Conservation (phyloP, 441 rosid species). For the Arabidopsis hybrid region DNA sequence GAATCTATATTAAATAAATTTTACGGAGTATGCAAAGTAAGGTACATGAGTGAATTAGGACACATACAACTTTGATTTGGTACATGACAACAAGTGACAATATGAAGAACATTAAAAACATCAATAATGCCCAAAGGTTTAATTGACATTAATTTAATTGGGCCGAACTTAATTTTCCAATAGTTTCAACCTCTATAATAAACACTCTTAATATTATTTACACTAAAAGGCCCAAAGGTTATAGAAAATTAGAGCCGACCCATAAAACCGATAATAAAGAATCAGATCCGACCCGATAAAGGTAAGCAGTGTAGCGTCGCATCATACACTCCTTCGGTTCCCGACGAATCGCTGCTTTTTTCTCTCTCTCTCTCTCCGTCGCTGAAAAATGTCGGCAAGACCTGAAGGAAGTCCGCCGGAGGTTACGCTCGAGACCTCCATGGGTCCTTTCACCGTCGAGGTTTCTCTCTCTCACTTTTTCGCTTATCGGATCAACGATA, state of each 20-base stretch:
- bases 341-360: conserved; percentile 14
- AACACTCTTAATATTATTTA: no score
- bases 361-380: conserved; percentile 10
- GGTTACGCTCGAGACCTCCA: conserved; percentile 94
- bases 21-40: not conserved
- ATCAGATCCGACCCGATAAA: conserved; percentile 44
- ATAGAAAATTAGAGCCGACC: conserved; percentile 17
- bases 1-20: not conserved
- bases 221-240: conserved; percentile 21
- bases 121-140: no score
- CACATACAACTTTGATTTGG: no score
- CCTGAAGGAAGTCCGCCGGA: conserved; percentile 90
- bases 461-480: conserved; percentile 40
- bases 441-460: conserved; percentile 94
- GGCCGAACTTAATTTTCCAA: no score
- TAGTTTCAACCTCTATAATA: no score
- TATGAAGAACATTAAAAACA: no score
- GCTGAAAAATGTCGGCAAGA: conserved; percentile 69
- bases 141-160: no score
- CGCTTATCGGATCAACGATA: not conserved
- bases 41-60: no score
- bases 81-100: no score
- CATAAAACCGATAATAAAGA: not conserved
- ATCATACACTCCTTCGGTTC: not conserved
- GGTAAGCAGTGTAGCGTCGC: not conserved